Evolutionary conservation across 2,329 filamentous ascomycete species (phyloP), one percentile per base, ranked within the genome.

Genomic region (Triangularia setosa): DNA sequence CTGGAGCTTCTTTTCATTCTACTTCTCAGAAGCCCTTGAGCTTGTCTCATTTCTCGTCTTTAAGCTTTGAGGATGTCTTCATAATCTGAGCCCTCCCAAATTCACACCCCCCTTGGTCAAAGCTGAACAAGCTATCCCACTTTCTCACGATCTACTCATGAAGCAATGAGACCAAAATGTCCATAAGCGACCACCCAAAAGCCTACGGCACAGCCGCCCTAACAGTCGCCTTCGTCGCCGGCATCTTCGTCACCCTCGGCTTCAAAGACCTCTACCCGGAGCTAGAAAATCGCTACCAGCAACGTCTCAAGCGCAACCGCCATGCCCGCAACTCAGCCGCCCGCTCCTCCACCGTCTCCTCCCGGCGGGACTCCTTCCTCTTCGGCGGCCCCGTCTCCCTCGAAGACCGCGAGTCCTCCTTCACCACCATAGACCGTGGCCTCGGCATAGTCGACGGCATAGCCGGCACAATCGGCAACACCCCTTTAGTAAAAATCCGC

Each of bases 381-480:
- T 80, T 80, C 75, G 76, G 77, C 16, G 35, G 40, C 40, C 82
- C 83, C 2, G 78, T 88, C 5, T 75, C 79, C 52, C 81, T 88
- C 18, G 81, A 87, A 71, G 85, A 88, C 71, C 82, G 80, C 66
- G 84, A 70, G n/a, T 60, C 66, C 1, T 53, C 57, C 21, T 9
- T 55, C 58, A 70, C 65, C 70, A 73, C 69, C 52, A 61, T 63
- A 23, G 62, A 67, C 64, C 44, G 70, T 58, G 59, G 68, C 28
- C 58, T 73, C 35, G 69, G 74, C 65, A 86, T 94, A 63, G 86
- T 87, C 14, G 85, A 91, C 63, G 95, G 95, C 18, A 91, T 99
- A 65, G 93, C 96, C 76, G 91, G 89, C 55, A 92, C 90, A 74
- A 98, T 99, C 74, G 95, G 95, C 63, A 91, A 96, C 77, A 99